These are phyloP conservation scores for Carpinus fangiana DNA, from an alignment of 306 rosid species.

Conservation along the genomic window DNA sequence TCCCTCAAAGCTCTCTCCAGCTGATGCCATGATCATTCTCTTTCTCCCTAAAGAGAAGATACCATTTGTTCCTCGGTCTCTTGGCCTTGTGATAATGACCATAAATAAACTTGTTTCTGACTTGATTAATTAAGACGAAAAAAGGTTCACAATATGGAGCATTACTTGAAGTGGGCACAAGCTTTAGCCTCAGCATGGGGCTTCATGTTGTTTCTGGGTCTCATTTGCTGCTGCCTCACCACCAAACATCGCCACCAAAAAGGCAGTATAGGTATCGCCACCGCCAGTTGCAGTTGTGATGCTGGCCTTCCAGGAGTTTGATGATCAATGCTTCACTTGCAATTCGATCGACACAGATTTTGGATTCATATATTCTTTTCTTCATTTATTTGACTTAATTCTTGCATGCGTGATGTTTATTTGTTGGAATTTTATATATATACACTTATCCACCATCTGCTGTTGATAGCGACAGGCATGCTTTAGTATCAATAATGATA, in stretches of 20 bases:
- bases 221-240: conserved; percentile 74
- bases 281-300: conserved; percentile 64
- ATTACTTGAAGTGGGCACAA: conserved; percentile 53
- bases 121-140: neutral
- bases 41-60: conserved; percentile 16
- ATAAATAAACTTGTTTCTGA: neutral
- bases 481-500: no score
- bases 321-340: conserved; percentile 1
- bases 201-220: conserved; percentile 63
- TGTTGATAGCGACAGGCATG: no score
- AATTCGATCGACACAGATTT: neutral
- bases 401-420: neutral
- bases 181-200: conserved; percentile 71
- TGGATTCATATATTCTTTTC: no score
- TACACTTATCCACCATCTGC: no score
- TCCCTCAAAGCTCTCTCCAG: conserved; percentile 18
- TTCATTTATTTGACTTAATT: neutral
- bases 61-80: neutral
- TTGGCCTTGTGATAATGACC: neutral
- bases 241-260: conserved; percentile 51
- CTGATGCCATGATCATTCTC: conserved; percentile 22
- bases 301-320: conserved; percentile 59
- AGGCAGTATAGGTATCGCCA: conserved; percentile 32
- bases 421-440: no score
- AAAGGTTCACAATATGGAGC: neutral